These are phyloP conservation scores for Micractinium sp. DNA, from an alignment of 139 green algal genomes.

Conservation along the genomic window DNA sequence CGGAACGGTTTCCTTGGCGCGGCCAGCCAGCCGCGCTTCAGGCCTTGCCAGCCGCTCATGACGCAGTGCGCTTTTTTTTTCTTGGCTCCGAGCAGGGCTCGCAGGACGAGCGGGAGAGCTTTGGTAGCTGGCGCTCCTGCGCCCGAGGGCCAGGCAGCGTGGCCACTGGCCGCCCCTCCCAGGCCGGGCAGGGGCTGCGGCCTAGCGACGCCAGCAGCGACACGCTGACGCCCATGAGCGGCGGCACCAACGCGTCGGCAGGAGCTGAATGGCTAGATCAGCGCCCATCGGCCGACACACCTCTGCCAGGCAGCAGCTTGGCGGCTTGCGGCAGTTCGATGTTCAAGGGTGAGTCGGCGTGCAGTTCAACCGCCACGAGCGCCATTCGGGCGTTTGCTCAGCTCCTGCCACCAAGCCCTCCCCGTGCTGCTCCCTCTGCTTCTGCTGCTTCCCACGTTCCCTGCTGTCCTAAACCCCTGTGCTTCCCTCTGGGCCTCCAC, in stretches of 20 bases:
- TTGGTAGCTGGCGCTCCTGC: slow-evolving; percentile 1
- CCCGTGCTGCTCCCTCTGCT: too few species aligned
- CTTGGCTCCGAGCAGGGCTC: too few species aligned
- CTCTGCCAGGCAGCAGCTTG: neutral
- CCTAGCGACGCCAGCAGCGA: neutral
- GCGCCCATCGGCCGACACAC: slow-evolving; percentile 32
- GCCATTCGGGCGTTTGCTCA: neutral
- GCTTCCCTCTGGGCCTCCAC: too few species aligned
- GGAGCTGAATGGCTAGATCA: slow-evolving; percentile 8
- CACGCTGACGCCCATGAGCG: slow-evolving; percentile 19
- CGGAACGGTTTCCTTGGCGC: too few species aligned
- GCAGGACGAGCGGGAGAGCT: neutral
- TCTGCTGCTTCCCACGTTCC: neutral
- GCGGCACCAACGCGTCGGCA: neutral
- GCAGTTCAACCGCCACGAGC: too few species aligned
- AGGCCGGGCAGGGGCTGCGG: neutral
- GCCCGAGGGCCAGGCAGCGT: neutral
- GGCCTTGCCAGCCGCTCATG: too few species aligned
- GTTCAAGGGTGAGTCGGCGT: neutral
- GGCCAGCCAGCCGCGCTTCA: too few species aligned
- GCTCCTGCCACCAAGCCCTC: too few species aligned
- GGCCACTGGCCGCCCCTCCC: neutral
- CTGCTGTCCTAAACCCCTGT: too few species aligned
- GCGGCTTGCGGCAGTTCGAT: neutral
- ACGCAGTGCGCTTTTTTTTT: too few species aligned